Evolutionary conservation across 306 rosid species (phyloP), one percentile per base, ranked within the genome.

Genomic region (Dalbergia cochinchinensis): DNA sequence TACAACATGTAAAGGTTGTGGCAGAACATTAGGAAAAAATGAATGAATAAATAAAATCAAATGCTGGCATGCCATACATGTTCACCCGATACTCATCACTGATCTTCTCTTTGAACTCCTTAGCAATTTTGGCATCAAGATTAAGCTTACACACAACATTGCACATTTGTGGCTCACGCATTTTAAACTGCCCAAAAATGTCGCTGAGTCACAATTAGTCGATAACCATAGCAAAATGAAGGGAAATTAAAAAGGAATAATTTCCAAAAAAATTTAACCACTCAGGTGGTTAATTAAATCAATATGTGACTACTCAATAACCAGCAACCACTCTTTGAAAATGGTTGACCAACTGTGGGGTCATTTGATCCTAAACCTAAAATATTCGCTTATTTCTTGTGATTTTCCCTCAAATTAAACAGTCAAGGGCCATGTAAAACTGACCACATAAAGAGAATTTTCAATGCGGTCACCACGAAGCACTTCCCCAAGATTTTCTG

Each of bases 381-480:
- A 83, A 72, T 34, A 47, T 55, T 54, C 16, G 65, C 11, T 22
- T 18, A 18, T 65, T 72, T 71, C 31, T 34, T 58, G 37, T 11
- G 39, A 73, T 59, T 20, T 10, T 3, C 15, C 26, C 12, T 26
- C 13, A 70, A 83, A 69, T 60, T 33, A 69, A 77, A 54, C 63
- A 71, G 53, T 16, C 58, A 26, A 48, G 66, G 53, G 53, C 60
- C 50, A 54, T 54, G 62, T 11, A 51, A 77, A 55, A 89, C 98
- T 83, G 44, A 95, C 99, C 94, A 69, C 88, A 72, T 88, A 95
- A 31, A 87, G 93, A 26, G 99, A 93, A 86, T 95, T 95, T 81
- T 95, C 99, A 78, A 95, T 95, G 26, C 99, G 95, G 81, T 95
- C 99, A 68, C 99, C 99, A 34, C 99, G 99, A 75, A 95, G 97